phyloP scores from a whole-genome alignment of 75 land plant genomes.

The Sequoiadendron giganteum region DNA sequence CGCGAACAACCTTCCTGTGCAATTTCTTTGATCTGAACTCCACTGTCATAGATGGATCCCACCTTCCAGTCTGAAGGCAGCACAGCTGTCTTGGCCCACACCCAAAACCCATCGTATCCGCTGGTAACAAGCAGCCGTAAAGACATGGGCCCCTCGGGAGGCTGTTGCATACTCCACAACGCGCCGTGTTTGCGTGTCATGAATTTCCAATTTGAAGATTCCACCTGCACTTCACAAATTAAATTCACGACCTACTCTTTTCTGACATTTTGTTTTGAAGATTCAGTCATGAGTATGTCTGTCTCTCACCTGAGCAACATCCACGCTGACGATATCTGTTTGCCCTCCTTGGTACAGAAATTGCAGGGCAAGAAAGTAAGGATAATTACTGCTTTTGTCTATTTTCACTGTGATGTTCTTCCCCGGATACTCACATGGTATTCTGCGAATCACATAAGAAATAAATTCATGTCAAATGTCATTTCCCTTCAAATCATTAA shows the following conservation, averaged over 20 bases:
- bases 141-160: slow-evolving; percentile 40
- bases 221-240: slow-evolving; percentile 21
- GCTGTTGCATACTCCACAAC: slow-evolving; percentile 42
- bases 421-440: slow-evolving; percentile 50
- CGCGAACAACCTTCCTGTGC: slow-evolving; percentile 22
- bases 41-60: slow-evolving; percentile 42
- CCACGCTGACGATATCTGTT: slow-evolving; percentile 51
- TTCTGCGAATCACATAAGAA: slow-evolving; percentile 20
- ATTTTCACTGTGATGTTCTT: slow-evolving; percentile 46
- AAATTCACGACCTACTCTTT: background rate
- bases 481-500: background rate
- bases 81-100: slow-evolving; percentile 39
- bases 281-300: background rate
- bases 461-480: background rate
- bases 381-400: slow-evolving; percentile 52
- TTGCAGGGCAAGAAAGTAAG: slow-evolving; percentile 48
- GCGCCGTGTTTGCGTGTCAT: slow-evolving; percentile 47
- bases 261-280: background rate
- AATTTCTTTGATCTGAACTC: slow-evolving; percentile 50
- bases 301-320: slow-evolving; percentile 46
- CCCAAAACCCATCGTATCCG: slow-evolving; percentile 58
- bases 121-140: slow-evolving; percentile 49
- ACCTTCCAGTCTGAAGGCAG: slow-evolving; percentile 55
- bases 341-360: slow-evolving; percentile 69
- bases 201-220: slow-evolving; percentile 33